Percentiles rank a stretch among this genome's conserved stretches.
Evolutionary conservation across 805 yeast species (phyloP).

Genomic region (Barnettozyma vustinii): DNA sequence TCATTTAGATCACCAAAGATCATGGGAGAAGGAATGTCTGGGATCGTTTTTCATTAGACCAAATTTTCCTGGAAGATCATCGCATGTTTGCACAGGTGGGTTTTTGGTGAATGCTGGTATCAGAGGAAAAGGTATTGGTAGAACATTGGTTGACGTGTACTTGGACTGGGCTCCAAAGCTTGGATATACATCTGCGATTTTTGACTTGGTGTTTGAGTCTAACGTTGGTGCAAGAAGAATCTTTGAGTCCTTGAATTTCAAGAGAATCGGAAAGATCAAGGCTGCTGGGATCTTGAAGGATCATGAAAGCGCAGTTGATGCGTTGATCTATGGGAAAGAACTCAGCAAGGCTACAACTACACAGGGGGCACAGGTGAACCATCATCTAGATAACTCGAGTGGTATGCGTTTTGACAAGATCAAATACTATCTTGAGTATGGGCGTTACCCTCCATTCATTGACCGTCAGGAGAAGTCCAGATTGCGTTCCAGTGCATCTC

Average conservation of each 20-base stretch:
- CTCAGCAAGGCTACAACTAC: constrained; percentile 45
- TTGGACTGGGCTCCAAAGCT: constrained; percentile 87
- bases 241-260: constrained; percentile 71
- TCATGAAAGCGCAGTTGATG: constrained; percentile 79
- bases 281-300: constrained; percentile 89
- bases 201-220: constrained; percentile 84
- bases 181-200: constrained; percentile 79
- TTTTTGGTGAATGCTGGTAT: constrained; percentile 90
- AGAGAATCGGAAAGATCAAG: constrained; percentile 70
- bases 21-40: constrained; percentile 90
- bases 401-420: constrained; percentile 64
- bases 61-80: constrained; percentile 86
- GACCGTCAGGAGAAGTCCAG: constrained; percentile 86
- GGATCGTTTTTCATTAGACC: constrained; percentile 86
- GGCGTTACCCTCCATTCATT: constrained; percentile 78
- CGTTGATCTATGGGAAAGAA: constrained; percentile 79
- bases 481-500: constrained; percentile 71
- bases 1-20: constrained; percentile 44
- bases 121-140: constrained; percentile 87
- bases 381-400: constrained; percentile 35
- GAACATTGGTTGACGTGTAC: constrained; percentile 76
- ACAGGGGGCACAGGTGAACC: constrained; percentile 5
- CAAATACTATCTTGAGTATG: constrained; percentile 71
- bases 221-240: constrained; percentile 78
- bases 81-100: constrained; percentile 88